Evolutionary conservation across 2,329 filamentous ascomycete species (phyloP), one percentile per base, ranked within the genome.

Genomic region (Pyrenochaeta sp.): DNA sequence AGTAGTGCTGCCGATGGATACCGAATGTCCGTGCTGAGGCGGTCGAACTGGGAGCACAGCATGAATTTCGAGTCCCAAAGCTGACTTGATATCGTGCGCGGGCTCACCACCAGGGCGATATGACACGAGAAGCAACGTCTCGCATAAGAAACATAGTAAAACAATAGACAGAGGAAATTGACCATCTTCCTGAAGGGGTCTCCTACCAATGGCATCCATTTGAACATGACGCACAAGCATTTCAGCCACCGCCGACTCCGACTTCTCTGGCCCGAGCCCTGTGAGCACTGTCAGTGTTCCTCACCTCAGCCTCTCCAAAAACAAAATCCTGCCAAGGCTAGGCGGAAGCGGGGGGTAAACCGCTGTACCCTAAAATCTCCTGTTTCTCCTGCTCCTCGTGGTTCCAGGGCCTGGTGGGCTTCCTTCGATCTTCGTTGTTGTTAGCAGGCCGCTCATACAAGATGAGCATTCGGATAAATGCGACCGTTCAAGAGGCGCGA

Each of bases 401-500:
- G 59, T 65, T 65, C 67, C 72, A 73, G 64, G 72, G 66, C 64
- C 66, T 67, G 50, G 65, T 61, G 59, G 63, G 61, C 65, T 60
- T 58, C 59, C 60, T 62, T 64, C 62, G 45, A 66, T 51, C 64
- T 63, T 59, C 61, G 59, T 57, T 65, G 62, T 61, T 65, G 61
- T 66, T 57, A 54, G 54, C 57, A 64, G 62, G 52, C 49, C 49
- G 62, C 57, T 53, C 59, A 24, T 52, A 59, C 57, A 73, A 65
- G 55, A 76, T 76, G 74, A 76, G 72, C 67, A 75, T 77, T 64
- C 70, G 72, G 60, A 74, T 75, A 68, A 77, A 77, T 65, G 73
- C 73, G 57, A 76, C 73, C 34, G 73, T 76, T 46, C 67, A 70
- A 54, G 72, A 77, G 68, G 73, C 72, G 62, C 69, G 72, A 57